Base-by-base conservation (phyloP, 176 grass and related monocot genomes). In the Oryza punctata region DNA sequence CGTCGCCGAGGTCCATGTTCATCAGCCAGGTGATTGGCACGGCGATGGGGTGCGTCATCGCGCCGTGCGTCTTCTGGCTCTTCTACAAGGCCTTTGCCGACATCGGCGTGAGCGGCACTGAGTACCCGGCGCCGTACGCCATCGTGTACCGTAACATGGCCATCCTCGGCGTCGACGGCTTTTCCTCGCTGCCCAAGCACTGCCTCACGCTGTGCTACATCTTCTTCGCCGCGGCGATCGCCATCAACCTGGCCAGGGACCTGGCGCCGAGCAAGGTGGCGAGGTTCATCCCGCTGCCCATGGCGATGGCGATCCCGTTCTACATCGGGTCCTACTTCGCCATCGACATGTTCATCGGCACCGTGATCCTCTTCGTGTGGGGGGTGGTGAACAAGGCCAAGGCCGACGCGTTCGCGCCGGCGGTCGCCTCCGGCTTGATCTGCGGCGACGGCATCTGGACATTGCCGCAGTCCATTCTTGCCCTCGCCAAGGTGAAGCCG, bases 1-100 rank as follows among this genome's bases (percentile, higher is more conserved):
- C 92, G 3, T 94, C 92, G 8, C 92, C 92, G 1, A 77, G 38
- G 66, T 89, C 86, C 15, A 92, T 92, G 85, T 86, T 92, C 73
- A 27, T 92, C 65, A 89, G 86, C 77, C 86, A 92, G 83, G 78
- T 83, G 26, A 86, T 89, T 37, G 82, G 90, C 65, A 92, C 82
- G 12, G 67, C 67, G 10, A 94, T 91, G 89, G 89, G 89, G 33
- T 91, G 92, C 80, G 78, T 94, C 76, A 85, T 91, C 30, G 75
- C 81, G 44, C 89, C 89, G 9, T 87, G 75, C 46, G 81, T 87
- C 43, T 91, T 91, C 85, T 91, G 76, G 85, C 80, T 91, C 47
- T 91, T 91, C 85, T 90, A 85, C 78, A 91, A 89, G 80, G 87
- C 89, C 12, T 87, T 90, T 84, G 0, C 73, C 12, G 79, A 86